phyloP scores from a whole-genome alignment of 805 yeast species.

The Pichia nanzhaoensis region DNA sequence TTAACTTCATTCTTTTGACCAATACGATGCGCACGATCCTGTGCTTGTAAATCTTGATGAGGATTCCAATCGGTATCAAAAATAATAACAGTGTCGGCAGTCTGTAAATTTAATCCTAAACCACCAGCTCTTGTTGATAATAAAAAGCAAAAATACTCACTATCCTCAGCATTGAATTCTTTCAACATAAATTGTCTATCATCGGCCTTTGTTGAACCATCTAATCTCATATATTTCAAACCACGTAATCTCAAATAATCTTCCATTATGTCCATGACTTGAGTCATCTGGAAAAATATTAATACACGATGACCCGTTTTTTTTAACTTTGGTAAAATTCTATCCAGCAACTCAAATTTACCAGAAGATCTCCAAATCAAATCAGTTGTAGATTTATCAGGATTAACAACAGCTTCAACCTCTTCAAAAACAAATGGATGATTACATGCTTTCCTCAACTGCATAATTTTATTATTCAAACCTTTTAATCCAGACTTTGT shows the following conservation, averaged over 20 bases:
- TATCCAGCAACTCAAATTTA: slow-evolving; percentile 71
- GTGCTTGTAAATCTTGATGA: slow-evolving; percentile 87
- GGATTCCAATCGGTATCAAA: slow-evolving; percentile 92
- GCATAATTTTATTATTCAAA: slow-evolving; percentile 78
- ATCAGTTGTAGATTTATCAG: slow-evolving; percentile 54
- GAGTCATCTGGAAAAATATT: slow-evolving; percentile 85
- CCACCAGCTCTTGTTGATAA: slow-evolving; percentile 88
- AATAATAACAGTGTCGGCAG: slow-evolving; percentile 81
- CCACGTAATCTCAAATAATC: slow-evolving; percentile 64
- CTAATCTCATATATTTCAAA: slow-evolving; percentile 68
- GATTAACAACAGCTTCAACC: slow-evolving; percentile 64
- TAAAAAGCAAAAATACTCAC: slow-evolving; percentile 73
- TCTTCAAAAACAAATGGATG: slow-evolving; percentile 86
- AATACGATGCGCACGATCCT: slow-evolving; percentile 85
- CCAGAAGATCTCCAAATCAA: slow-evolving; percentile 73
- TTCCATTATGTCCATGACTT: slow-evolving; percentile 86
- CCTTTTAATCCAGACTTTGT: slow-evolving; percentile 68
- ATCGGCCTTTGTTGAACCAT: slow-evolving; percentile 80
- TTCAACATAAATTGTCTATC: slow-evolving; percentile 73
- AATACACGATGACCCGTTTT: slow-evolving; percentile 71
- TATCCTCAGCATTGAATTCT: slow-evolving; percentile 64
- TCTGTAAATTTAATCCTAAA: slow-evolving; percentile 76
- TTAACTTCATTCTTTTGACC: slow-evolving; percentile 86
- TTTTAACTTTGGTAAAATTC: slow-evolving; percentile 68
- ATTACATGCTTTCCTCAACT: slow-evolving; percentile 74